A percentile compares a stretch with the other conserved stretches of the same genome.
Conservation (phyloP, 257 asterid species). For the Solanum chiquidenum region DNA sequence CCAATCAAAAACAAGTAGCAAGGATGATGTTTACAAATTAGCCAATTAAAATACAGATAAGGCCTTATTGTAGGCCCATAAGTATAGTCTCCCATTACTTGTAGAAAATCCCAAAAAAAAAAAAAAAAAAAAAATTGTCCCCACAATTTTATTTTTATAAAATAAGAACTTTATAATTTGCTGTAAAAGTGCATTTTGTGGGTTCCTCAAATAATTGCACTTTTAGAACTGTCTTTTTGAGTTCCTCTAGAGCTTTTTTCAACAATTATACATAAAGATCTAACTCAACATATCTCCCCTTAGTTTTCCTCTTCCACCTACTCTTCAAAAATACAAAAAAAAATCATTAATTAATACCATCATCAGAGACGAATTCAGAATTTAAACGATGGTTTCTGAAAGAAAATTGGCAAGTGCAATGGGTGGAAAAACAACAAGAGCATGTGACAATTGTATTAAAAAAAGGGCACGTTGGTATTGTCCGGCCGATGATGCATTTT, state of each 20-base stretch:
- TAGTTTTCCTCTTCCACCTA: background rate
- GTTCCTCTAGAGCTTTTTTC: background rate
- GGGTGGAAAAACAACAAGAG: constrained; percentile 58
- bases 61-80: constrained; percentile 25
- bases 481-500: constrained; percentile 76
- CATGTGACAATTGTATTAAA: constrained; percentile 59
- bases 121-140: background rate
- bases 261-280: constrained; percentile 11
- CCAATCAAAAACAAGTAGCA: constrained; percentile 41
- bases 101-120: constrained; percentile 13
- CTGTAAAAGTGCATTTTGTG: constrained; percentile 49
- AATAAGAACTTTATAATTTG: background rate
- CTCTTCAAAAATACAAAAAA: background rate
- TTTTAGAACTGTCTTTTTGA: background rate
- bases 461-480: constrained; percentile 74
- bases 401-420: constrained; percentile 37
- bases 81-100: constrained; percentile 15
- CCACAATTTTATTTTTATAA: background rate
- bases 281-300: background rate
- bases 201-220: constrained; percentile 45
- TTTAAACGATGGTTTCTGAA: constrained; percentile 29
- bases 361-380: no score
- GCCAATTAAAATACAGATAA: constrained; percentile 60
- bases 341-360: no score
- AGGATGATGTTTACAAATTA: constrained; percentile 25